Percentiles rank a stretch among this genome's conserved stretches.
phyloP scores from a whole-genome alignment of 1,284 basidiomycete species.

The Pseudozyma tsukubaensis region DNA sequence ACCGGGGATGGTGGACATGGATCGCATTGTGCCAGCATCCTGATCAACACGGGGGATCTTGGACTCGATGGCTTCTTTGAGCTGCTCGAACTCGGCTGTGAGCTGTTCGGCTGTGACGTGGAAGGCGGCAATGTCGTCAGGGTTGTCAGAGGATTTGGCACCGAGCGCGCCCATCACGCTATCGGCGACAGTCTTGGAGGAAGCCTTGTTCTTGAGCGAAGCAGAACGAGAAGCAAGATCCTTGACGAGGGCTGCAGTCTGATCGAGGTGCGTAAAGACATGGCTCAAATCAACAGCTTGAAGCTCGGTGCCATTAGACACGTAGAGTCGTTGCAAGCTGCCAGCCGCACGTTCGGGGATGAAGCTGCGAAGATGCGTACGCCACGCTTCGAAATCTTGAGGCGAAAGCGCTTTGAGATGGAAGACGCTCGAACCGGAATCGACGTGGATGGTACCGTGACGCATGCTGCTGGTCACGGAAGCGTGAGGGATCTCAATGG shows the following conservation, averaged over 20 bases:
- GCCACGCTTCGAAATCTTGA: constrained; percentile 64
- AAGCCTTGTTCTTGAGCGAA: constrained; percentile 24
- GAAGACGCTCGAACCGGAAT: constrained; percentile 65
- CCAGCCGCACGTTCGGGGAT: constrained; percentile 53
- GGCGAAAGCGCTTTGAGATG: constrained; percentile 65
- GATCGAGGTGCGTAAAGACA: constrained; percentile 52
- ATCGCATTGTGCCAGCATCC: constrained; percentile 52
- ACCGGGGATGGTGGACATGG: constrained; percentile 32
- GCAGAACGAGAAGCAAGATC: constrained; percentile 21
- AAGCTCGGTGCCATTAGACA: constrained; percentile 55
- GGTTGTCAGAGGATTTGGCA: constrained; percentile 22
- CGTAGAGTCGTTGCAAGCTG: constrained; percentile 45
- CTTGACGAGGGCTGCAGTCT: constrained; percentile 51
- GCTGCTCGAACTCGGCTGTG: constrained; percentile 55
- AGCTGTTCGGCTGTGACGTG: constrained; percentile 45
- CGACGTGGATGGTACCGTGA: constrained; percentile 67
- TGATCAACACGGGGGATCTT: constrained; percentile 47
- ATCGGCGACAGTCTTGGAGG: constrained; percentile 20
- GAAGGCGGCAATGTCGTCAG: constrained; percentile 42
- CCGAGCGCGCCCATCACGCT: constrained; percentile 39
- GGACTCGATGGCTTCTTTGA: constrained; percentile 49
- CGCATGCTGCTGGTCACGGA: constrained; percentile 63
- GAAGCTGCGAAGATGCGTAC: constrained; percentile 58
- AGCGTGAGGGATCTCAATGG: constrained; percentile 66
- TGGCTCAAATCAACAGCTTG: constrained; percentile 52